Base-by-base conservation (phyloP, 2,329 filamentous ascomycete genomes). In the Fusarium pseudoanthophilum region DNA sequence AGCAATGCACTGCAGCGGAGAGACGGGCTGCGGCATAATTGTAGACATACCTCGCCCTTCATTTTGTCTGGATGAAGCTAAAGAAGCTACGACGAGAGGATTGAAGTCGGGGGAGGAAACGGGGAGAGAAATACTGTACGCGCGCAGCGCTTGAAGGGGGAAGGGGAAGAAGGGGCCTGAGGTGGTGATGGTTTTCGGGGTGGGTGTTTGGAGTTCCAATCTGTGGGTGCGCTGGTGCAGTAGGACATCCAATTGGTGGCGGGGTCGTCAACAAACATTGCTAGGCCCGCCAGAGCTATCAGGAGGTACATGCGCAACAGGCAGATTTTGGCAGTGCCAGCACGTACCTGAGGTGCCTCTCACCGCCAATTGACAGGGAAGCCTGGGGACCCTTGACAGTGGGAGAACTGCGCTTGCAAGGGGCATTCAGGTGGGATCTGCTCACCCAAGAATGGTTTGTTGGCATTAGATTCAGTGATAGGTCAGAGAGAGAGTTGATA, bases 31-130 rank as follows among this genome's bases (percentile, higher is more conserved):
- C n/a, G 36, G 46, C 30, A 28, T 32, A 42, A 52, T 21, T 60
- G 26, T 21, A 34, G 45, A 83, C 87, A 81, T 81, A 88, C 87
- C 85, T 88, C 87, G 83, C 87, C 87, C 85, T 88, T 88, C 87
- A 88, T 88, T 79, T 73, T 87, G 81, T 72, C 75, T 71, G 63
- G 69, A 76, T 69, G 68, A 76, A 75, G 71, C 64, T 71, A 69
- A 60, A 46, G 57, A 74, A 73, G 71, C 62, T 59, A 64, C 61
- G 66, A 72, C 68, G 59, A 74, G 71, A 76, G 37, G 64, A 20
- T 69, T 68, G 67, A 61, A 64, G 60, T 68, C 70, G 71, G 67
- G 67, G 62, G 67, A 68, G 66, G 64, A 68, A 71, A 73, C 45
- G 67, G 66, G 66, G 59, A 75, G 71, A 74, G 74, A 77, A 75